Evolutionary conservation across 495 filamentous ascomycete species (phyloP), one percentile per base, ranked within the genome.

Genomic region (Lasiosphaeriaceae sp.): DNA sequence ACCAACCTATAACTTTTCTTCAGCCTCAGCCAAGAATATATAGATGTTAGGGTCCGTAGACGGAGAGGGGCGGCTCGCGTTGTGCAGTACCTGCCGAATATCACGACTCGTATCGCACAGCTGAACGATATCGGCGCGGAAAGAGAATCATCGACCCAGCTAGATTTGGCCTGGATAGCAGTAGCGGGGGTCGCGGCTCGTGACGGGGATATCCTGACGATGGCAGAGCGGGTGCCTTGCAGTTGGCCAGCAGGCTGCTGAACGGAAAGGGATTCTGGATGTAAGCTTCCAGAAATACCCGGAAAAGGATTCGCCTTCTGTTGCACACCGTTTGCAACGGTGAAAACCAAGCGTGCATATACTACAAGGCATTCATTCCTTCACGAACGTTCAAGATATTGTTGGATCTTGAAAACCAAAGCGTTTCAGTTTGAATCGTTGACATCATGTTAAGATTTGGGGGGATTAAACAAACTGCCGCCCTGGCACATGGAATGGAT

Each of bases 231-330:
- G 46, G 46, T 23, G 46, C 46, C 26, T 51, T 51, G 26, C 24
- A 51, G 34, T n/a, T n/a, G n/a, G n/a, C 26, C 21, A 34, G 49
- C 49, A 31, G 26, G 26, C 24, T 31, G 19, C 49, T 24, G 49
- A 51, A 37, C 46, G 46, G 21, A 20, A 48, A 26, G 21, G 46
- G 11, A 48, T n/a, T 24, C 21, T 48, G 46, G 21, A 17, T 48
- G 9, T 23, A 48, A 48, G 21, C 46, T 48, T 48, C 46, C 46
- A 43, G 39, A 48, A 48, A 48, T 11, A 16, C 46, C 22, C 43
- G 21, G 21, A n/a, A 17, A 7, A n/a, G 46, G 21, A 43, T 43
- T 17, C 12, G 39, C 7, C 12, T 41, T 41, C 14, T 7, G 37
- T 41, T 2, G 4, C 37, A 6, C 37, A 41, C 4, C 4, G 26